Base-by-base conservation (phyloP, 2,329 filamentous ascomycete genomes). In the Alternaria angustiovoidea region DNA sequence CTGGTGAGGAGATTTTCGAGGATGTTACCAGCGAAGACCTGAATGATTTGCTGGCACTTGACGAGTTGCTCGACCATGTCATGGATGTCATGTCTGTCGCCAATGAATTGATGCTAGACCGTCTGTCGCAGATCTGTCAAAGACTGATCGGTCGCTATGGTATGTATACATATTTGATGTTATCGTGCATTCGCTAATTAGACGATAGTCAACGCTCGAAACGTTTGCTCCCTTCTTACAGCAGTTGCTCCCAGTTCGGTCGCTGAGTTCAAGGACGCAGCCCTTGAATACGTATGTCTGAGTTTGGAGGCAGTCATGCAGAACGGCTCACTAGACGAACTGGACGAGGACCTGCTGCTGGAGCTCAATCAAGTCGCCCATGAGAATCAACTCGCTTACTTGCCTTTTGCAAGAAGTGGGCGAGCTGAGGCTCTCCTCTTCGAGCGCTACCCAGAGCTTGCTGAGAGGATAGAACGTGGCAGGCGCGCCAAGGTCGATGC, bases 71-170 rank as follows among this genome's bases (percentile, higher is more conserved):
- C 5, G 93, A 98, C 69, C 82, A 95, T n/a, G 85, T 97, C 8
- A 86, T 98, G 80, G 93, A 97, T 69, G 91, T 98, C 44, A 90
- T 98, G 86, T 88, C 88, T 57, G 90, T 92, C 53, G 93, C 94
- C 12, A 95, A 99, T 74, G 94, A 99, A 78, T 82, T 99, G 58
- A 97, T 99, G 94, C 85, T 99, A 47, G 93, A 97, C 75, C 87
- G 94, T 7, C 81, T 99, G 5, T 93, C 92, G 5, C 92, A 97
- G 75, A 88, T 96, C 28, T 98, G 95, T 76, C 95, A 99, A 75
- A 88, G 87, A 59, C 81, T 93, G 22, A 86, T 98, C 60, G 94
- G 93, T 36, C 87, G 87, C 51, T 96, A 95, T 78, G 88, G 86
- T 88, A 76, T 71, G 83, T 79, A 16, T 14, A 18, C 7, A 7